Base-by-base conservation (phyloP, 2,329 filamentous ascomycete genomes). In the Pseudocercospora fijiensis region DNA sequence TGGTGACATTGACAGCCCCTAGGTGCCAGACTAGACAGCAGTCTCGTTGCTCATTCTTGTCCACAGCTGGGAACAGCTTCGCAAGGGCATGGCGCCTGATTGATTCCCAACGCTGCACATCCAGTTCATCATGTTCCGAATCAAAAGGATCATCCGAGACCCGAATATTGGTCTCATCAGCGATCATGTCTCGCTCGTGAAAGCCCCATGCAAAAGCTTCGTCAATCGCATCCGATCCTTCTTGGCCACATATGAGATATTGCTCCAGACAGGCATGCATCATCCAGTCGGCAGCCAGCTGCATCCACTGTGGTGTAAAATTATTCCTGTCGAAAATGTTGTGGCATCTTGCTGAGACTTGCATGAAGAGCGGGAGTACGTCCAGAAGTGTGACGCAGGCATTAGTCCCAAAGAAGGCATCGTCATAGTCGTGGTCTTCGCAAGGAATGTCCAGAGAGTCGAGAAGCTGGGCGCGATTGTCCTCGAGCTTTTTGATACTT, bases 251-350 rank as follows among this genome's bases (percentile, higher is more conserved):
- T 4, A 78, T 66, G 2, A 79, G 69, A 58, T 80, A 80, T 61
- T 83, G 80, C 71, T 85, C 83, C 3, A 84, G 65, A 8, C 77
- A 77, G 37, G 82, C 79, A 63, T 85, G 82, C 8, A 82, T 69
- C 77, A 85, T 82, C 62, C 82, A 82, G 16, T 78, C 75, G 0
- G 76, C 78, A 0, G 79, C 77, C 9, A 84, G 71, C 22, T 81
- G 74, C 68, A 81, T 78, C 79, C 81, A 83, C 10, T 76, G 72
- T 6, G 60, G 41, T 4, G 72, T 76, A 3, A 78, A 73, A 5
- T 69, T 61, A 69, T 74, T 77, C 41, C 76, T 73, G 28, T 74
- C 69, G 28, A 73, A 66, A 49, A 70, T 64, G n/a, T 49, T 63
- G 6, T 69, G 69, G 13, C 79, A 75, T 6, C 76, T 71, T 2